Conservation (phyloP, 1,284 basidiomycete species). For the Ganoderma lingzhi region DNA sequence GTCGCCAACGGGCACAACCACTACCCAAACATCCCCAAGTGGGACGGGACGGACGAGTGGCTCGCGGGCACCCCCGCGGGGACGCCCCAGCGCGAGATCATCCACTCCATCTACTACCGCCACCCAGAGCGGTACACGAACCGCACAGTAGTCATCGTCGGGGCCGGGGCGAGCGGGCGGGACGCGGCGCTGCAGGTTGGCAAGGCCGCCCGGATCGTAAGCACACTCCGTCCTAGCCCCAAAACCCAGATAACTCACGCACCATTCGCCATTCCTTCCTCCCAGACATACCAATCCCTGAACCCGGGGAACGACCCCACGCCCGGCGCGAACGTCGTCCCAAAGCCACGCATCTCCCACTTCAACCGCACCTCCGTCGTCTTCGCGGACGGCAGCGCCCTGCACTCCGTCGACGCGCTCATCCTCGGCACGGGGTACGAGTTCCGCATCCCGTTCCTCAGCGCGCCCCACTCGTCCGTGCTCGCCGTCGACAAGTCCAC, state of each 20-base stretch:
- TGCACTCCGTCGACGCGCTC: constrained; percentile 53
- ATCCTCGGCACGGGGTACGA: constrained; percentile 66
- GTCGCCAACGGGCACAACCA: constrained; percentile 64
- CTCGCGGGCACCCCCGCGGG: constrained; percentile 41
- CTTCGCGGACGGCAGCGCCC: constrained; percentile 54
- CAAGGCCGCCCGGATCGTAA: constrained; percentile 51
- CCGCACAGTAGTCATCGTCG: constrained; percentile 58
- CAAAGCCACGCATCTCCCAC: constrained; percentile 55
- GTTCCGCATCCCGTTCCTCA: constrained; percentile 59
- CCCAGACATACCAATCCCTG: constrained; percentile 49
- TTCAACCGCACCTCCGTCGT: constrained; percentile 54
- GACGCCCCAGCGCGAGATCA: constrained; percentile 45
- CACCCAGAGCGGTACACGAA: constrained; percentile 52
- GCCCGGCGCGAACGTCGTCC: constrained; percentile 42
- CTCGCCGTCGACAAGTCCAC: constrained; percentile 34
- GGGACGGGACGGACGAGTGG: constrained; percentile 59
- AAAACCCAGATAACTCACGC: background rate
- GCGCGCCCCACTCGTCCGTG: constrained; percentile 39
- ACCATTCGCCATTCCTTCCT: background rate
- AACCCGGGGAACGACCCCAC: constrained; percentile 37
- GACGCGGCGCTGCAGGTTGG: constrained; percentile 56
- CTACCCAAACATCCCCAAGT: constrained; percentile 53
- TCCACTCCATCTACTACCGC: constrained; percentile 66
- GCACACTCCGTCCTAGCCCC: constrained; percentile 15
- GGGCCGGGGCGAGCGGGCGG: constrained; percentile 57